phyloP scores from a whole-genome alignment of 179 eudicot species.

The Beta corolliflora region DNA sequence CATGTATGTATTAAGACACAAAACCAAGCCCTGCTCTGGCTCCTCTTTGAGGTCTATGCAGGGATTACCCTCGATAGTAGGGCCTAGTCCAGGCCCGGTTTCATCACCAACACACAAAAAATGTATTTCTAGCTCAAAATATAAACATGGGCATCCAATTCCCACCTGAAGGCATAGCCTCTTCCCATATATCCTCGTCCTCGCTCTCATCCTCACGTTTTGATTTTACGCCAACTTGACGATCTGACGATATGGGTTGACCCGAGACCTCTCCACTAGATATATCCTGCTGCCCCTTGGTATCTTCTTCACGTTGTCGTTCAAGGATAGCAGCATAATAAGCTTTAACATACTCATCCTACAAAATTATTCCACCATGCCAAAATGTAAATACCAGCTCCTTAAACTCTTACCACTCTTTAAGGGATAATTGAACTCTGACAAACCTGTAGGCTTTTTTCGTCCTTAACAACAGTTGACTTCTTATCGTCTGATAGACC shows the following conservation, averaged over 20 bases:
- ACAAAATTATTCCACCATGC: conserved; percentile 23
- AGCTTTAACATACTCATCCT: conserved; percentile 85
- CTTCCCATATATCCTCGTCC: conserved; percentile 89
- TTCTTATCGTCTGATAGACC: conserved; percentile 72
- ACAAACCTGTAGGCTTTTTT: conserved; percentile 53
- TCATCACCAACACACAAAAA: background rate
- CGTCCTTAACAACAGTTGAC: conserved; percentile 43
- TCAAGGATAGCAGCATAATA: conserved; percentile 80
- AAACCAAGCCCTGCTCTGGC: no score
- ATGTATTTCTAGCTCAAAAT: no score
- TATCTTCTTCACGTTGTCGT: conserved; percentile 63
- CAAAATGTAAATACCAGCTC: conserved; percentile 11
- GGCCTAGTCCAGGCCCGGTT: no score
- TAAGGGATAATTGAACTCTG: background rate
- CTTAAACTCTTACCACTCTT: background rate
- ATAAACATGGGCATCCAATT: background rate
- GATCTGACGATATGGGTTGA: conserved; percentile 43
- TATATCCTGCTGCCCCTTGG: conserved; percentile 45
- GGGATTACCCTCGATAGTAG: no score
- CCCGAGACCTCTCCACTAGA: conserved; percentile 29
- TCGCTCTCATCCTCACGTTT: conserved; percentile 61
- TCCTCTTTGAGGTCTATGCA: no score
- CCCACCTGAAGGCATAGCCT: conserved; percentile 72
- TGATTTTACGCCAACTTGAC: conserved; percentile 75
- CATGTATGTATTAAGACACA: background rate